phyloP scores from a whole-genome alignment of 208 protist genomes.

The Porcisia deanei region DNA sequence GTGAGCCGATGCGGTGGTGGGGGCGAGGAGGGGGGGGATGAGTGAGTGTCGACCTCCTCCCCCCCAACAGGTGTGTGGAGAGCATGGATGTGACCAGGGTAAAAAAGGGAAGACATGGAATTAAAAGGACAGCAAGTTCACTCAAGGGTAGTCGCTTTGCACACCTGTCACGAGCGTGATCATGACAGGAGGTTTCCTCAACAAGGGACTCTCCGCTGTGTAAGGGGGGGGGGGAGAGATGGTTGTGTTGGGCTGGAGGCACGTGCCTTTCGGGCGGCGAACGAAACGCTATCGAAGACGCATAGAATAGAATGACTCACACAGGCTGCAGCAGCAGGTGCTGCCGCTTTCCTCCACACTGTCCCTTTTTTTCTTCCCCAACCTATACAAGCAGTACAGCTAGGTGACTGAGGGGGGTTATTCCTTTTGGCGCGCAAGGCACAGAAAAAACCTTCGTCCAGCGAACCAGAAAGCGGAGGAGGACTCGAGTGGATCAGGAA shows the following conservation, averaged over 20 bases:
- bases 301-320: background rate
- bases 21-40: background rate
- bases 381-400: background rate
- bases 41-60: background rate
- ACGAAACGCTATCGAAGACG: background rate
- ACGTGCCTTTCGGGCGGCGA: background rate
- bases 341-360: background rate
- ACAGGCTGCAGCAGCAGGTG: background rate
- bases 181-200: background rate
- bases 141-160: background rate
- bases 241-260: background rate
- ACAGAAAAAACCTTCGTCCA: background rate
- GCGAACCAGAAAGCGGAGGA: no score
- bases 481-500: background rate
- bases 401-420: background rate
- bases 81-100: background rate
- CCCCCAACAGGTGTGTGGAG: background rate
- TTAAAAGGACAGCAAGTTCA: no score
- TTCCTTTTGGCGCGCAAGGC: background rate
- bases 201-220: background rate
- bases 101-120: no score
- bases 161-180: background rate
- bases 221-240: background rate
- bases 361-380: background rate
- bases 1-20: background rate